These are phyloP conservation scores for Grigorovia transvaalensis DNA, from an alignment of 805 yeast genomes.

Conservation along the genomic window DNA sequence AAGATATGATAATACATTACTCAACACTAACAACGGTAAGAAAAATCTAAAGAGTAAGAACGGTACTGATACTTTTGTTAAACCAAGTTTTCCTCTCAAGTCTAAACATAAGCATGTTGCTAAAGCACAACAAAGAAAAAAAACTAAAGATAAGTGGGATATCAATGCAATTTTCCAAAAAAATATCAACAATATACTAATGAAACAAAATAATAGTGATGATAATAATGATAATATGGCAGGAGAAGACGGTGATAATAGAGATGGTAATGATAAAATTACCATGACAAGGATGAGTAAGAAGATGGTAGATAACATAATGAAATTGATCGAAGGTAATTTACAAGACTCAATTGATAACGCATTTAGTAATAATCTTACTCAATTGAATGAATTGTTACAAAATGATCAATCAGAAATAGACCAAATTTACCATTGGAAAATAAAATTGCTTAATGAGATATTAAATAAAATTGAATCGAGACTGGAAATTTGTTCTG, in stretches of 20 bases:
- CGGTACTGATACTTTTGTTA: background rate
- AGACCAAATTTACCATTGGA: constrained; percentile 11
- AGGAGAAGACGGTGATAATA: no score
- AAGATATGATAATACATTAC: background rate
- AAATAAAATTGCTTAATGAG: constrained; percentile 16
- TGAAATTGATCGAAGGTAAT: constrained; percentile 19
- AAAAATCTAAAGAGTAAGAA: background rate
- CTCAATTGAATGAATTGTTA: constrained; percentile 12
- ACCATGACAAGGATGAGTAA: background rate
- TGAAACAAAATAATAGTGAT: background rate
- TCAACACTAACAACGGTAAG: background rate
- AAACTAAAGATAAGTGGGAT: background rate
- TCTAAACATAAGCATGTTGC: background rate
- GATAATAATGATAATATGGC: background rate
- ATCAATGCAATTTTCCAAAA: background rate
- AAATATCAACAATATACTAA: background rate
- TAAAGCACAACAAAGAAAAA: background rate
- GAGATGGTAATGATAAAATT: background rate
- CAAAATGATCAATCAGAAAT: constrained; percentile 9
- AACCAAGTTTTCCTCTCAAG: background rate
- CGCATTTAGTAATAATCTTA: constrained; percentile 14
- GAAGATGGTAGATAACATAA: constrained; percentile 3
- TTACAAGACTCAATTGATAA: constrained; percentile 15
- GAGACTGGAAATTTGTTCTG: constrained; percentile 13
- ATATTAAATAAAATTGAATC: constrained; percentile 16